Evolutionary conservation across 2,329 filamentous ascomycete genomes (phyloP), one percentile per base, ranked within the genome.

Genomic region (Paecilomyces formosus): DNA sequence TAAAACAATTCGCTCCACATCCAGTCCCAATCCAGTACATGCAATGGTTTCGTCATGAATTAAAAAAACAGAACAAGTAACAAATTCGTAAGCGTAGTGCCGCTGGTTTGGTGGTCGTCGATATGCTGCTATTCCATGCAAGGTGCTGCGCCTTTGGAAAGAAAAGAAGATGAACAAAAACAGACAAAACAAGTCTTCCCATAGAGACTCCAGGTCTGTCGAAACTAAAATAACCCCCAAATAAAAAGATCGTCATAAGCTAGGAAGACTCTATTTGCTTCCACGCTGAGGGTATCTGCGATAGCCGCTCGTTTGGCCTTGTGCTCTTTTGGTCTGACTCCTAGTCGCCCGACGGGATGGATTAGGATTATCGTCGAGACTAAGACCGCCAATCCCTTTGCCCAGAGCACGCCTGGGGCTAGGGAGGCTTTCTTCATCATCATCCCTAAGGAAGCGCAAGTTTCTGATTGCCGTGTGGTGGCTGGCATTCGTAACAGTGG

Each of bases 401-500:
- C 70, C 69, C n/a, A 73, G 66, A 52, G 70, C 70, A 35, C 64
- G 50, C 65, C 7, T 70, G 70, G 11, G 71, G 72, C 55, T 67
- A 72, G 3, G 66, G 62, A 3, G 59, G 18, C 39, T 45, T 21
- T 45, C 39, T n/a, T 21, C 7, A 21, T 52, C 21, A 21, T 65
- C 63, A 51, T 61, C 62, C 21, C 58, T 60, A 15, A 64, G 57
- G 22, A 61, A 62, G 15, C 65, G 63, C 24, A 73, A 74, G 50
- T 74, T 70, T 21, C 63, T 66, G 33, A 70, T 69, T 1, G 71
- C 73, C 33, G 66, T 67, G 63, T 72, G 5, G 72, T 74, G 39
- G 63, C 65, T 5, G 63, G 70, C 66, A 13, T 65, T 68, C 6
- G 71, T 74, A 39, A 70, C 64, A 4, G 69, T 65, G n/a, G 71